Percentiles rank a stretch among this genome's conserved stretches.
phyloP scores from a whole-genome alignment of 2,329 filamentous ascomycete genomes.

The Sclerotinia trifoliorum region DNA sequence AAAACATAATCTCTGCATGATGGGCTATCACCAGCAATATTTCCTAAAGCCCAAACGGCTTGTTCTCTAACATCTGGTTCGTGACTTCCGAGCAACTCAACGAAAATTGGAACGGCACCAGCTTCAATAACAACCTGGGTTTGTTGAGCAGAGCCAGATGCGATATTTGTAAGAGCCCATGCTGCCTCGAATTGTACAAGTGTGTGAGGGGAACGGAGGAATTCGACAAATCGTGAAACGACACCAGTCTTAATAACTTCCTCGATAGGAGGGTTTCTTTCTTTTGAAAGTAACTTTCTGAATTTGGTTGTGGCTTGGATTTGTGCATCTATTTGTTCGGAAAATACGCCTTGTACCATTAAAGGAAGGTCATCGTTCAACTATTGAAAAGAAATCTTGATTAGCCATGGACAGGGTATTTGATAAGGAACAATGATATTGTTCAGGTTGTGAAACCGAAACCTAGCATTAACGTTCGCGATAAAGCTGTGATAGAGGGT shows the following conservation, averaged over 20 bases:
- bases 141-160: constrained; percentile 92
- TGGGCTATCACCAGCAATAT: constrained; percentile 98
- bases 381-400: constrained; percentile 48
- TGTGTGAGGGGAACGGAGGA: constrained; percentile 95
- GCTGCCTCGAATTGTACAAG: constrained; percentile 98
- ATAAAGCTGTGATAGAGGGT: constrained; percentile 24
- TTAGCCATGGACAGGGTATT: constrained; percentile 28
- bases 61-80: constrained; percentile 98
- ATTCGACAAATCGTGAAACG: constrained; percentile 95
- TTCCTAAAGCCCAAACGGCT: constrained; percentile 96
- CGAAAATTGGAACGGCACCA: constrained; percentile 96
- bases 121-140: constrained; percentile 99
- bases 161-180: constrained; percentile 99
- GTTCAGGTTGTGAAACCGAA: constrained; percentile 17
- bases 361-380: constrained; percentile 96
- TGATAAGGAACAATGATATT: constrained; percentile 20
- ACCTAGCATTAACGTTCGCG: not conserved
- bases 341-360: constrained; percentile 98
- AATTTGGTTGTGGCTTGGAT: constrained; percentile 98
- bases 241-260: constrained; percentile 99
- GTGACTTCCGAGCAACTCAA: constrained; percentile 90
- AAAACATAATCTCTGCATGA: constrained; percentile 97
- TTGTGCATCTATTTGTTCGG: constrained; percentile 95
- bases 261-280: constrained; percentile 98
- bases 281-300: constrained; percentile 95